Evolutionary conservation across 805 yeast species (phyloP).

Genomic region (Zygoascus tannicola): DNA sequence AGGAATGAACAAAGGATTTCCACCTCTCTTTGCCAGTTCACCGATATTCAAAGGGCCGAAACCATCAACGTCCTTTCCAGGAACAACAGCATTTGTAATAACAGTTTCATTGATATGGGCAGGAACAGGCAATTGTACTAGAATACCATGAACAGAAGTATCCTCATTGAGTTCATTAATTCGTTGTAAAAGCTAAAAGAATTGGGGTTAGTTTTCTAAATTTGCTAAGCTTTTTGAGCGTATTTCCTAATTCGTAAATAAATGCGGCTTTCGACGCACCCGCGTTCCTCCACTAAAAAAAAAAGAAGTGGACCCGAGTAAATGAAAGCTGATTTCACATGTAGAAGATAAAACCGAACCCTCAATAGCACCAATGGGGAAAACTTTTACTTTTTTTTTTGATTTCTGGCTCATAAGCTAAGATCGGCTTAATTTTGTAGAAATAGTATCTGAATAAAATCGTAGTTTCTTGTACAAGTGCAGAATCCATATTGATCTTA

Average conservation of each 20-base stretch:
- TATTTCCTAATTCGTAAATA: too few relatives aligned
- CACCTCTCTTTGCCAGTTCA: slow-evolving; percentile 80
- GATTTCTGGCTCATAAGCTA: too few relatives aligned
- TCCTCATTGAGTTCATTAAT: slow-evolving; percentile 64
- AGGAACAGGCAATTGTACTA: slow-evolving; percentile 89
- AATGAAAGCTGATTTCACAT: too few relatives aligned
- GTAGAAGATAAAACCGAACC: not conserved
- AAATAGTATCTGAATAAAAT: too few relatives aligned
- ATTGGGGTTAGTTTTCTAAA: not conserved
- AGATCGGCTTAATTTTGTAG: too few relatives aligned
- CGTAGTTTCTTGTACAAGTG: too few relatives aligned
- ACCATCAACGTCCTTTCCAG: slow-evolving; percentile 91
- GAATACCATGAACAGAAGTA: slow-evolving; percentile 70
- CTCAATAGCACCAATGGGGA: too few relatives aligned
- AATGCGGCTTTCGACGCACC: too few relatives aligned
- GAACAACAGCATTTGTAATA: slow-evolving; percentile 72
- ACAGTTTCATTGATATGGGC: slow-evolving; percentile 63
- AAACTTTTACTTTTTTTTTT: too few relatives aligned
- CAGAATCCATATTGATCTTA: too few relatives aligned
- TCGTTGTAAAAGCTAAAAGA: slow-evolving; percentile 35
- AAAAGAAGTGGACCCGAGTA: not conserved
- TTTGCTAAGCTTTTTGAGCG: not conserved
- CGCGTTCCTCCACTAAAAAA: not conserved
- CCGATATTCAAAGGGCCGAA: slow-evolving; percentile 85
- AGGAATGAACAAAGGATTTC: slow-evolving; percentile 74